These are phyloP conservation scores for Hirsutella minnesotensis DNA, from an alignment of 2,329 filamentous ascomycete species.

Conservation along the genomic window DNA sequence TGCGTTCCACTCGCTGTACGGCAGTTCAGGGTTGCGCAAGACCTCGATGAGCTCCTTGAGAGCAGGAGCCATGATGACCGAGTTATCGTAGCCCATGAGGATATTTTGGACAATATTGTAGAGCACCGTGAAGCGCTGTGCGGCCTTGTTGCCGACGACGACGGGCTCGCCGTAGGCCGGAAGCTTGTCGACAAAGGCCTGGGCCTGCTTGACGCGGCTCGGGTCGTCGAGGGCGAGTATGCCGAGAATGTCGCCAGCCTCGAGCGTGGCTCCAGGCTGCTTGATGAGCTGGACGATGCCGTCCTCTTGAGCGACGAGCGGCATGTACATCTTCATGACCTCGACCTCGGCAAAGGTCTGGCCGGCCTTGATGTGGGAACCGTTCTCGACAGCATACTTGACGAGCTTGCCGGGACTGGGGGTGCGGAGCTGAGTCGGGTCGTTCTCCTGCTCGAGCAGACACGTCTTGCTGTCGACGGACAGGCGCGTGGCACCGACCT, in stretches of 20 bases:
- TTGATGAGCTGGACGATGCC: constrained; percentile 97
- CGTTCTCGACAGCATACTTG: constrained; percentile 94
- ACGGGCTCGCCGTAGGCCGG: constrained; percentile 79
- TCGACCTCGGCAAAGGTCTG: constrained; percentile 95
- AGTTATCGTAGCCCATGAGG: constrained; percentile 89
- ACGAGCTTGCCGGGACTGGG: constrained; percentile 96
- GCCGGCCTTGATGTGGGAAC: constrained; percentile 81
- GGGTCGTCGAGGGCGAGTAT: constrained; percentile 93
- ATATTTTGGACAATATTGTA: constrained; percentile 76
- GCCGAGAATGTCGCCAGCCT: constrained; percentile 96
- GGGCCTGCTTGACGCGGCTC: constrained; percentile 89
- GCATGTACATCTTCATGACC: constrained; percentile 99
- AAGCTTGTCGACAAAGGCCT: constrained; percentile 84
- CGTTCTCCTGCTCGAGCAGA: constrained; percentile 95
- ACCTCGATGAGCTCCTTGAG: constrained; percentile 85
- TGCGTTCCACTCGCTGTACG: constrained; percentile 92
- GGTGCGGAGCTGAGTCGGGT: constrained; percentile 90
- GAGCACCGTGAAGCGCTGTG: constrained; percentile 73
- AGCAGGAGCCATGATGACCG: constrained; percentile 82
- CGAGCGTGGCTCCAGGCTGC: constrained; percentile 93
- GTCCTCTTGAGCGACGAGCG: constrained; percentile 85
- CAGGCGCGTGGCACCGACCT: constrained; percentile 87
- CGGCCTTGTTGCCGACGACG: constrained; percentile 79
- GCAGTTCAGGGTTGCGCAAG: constrained; percentile 77
- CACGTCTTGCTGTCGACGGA: constrained; percentile 98